Conservation (phyloP, 2,329 filamentous ascomycete genomes). For the Fusarium lyarnte region DNA sequence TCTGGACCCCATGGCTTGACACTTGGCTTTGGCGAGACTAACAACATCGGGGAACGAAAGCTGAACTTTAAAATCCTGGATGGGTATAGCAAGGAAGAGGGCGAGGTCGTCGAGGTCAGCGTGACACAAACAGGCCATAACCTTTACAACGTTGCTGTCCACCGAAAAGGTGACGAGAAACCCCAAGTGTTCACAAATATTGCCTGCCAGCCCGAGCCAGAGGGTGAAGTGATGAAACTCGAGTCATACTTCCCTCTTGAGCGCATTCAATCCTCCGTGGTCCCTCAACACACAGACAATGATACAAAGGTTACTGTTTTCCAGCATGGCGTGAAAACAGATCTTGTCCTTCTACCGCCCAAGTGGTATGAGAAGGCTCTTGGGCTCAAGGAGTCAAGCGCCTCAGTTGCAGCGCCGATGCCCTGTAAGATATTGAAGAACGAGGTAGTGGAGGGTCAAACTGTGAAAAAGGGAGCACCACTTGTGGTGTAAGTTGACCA, state of each 20-base stretch:
- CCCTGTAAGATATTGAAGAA: constrained; percentile 95
- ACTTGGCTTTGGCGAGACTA: constrained; percentile 64
- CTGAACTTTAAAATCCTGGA: constrained; percentile 68
- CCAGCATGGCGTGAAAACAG: constrained; percentile 70
- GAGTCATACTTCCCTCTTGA: constrained; percentile 79
- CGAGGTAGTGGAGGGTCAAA: constrained; percentile 83
- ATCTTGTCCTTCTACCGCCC: constrained; percentile 68
- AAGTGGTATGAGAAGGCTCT: constrained; percentile 89
- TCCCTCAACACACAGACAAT: constrained; percentile 64
- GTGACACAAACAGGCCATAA: constrained; percentile 59
- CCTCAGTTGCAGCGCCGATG: constrained; percentile 93
- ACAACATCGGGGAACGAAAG: constrained; percentile 55
- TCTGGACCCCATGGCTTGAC: constrained; percentile 57
- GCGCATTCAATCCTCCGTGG: constrained; percentile 80
- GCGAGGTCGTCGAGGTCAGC: constrained; percentile 66
- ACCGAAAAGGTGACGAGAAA: constrained; percentile 52
- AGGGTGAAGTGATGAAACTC: constrained; percentile 45
- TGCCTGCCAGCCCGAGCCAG: constrained; percentile 50
- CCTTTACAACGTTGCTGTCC: constrained; percentile 58
- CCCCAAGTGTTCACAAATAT: constrained; percentile 57
- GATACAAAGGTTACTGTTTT: constrained; percentile 79
- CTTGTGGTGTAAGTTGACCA: constrained; percentile 75
- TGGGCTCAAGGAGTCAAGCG: constrained; percentile 80
- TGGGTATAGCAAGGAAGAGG: constrained; percentile 69
- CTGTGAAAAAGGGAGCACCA: constrained; percentile 84